A percentile compares a stretch with the other conserved stretches of the same genome.
These are phyloP conservation scores for Candida coleopterorum DNA, from an alignment of 805 yeast species.

Conservation along the genomic window DNA sequence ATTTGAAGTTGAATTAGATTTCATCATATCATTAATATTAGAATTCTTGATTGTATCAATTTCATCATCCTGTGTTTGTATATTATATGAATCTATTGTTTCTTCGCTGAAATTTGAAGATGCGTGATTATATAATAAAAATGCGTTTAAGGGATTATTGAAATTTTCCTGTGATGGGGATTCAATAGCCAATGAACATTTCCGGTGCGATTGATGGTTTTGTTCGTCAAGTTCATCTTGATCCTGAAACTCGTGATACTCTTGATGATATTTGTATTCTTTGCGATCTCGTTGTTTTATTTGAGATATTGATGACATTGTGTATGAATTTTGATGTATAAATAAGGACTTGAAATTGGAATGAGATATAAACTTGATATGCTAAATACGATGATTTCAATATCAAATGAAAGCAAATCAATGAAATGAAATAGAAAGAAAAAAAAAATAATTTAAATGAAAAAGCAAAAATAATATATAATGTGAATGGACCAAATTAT, in stretches of 20 bases:
- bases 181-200: slow-evolving; percentile 16
- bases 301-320: too few species aligned
- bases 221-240: not conserved
- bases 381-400: too few species aligned
- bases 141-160: slow-evolving; percentile 19
- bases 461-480: too few species aligned
- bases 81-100: not conserved
- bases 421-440: too few species aligned
- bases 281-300: too few species aligned
- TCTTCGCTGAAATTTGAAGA: not conserved
- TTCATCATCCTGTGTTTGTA: not conserved
- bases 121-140: slow-evolving; percentile 13
- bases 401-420: too few species aligned
- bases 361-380: too few species aligned
- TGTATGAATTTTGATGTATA: too few species aligned
- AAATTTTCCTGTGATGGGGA: slow-evolving; percentile 5
- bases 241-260: not conserved
- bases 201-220: slow-evolving; percentile 1
- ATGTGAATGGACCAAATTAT: too few species aligned
- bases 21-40: not conserved
- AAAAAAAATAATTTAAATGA: too few species aligned
- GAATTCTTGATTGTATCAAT: not conserved
- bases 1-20: not conserved
- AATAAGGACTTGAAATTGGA: too few species aligned
- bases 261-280: not conserved